phyloP scores from a whole-genome alignment of 1,284 basidiomycete species.

The Tilletia walkeri region DNA sequence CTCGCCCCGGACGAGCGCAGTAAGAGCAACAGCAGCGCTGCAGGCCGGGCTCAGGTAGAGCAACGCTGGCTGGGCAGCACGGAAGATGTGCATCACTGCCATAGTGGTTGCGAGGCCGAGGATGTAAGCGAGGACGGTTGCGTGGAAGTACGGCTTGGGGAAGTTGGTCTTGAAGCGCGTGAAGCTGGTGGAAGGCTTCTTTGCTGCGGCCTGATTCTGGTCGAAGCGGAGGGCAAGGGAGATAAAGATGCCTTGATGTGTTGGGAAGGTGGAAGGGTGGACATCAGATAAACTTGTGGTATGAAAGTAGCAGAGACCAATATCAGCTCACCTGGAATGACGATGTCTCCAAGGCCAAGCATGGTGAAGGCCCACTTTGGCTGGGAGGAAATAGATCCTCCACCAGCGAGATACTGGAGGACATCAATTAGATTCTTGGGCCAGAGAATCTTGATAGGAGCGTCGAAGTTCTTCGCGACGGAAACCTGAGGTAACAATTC shows the following conservation, averaged over 20 bases:
- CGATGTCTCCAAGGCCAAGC: constrained; percentile 88
- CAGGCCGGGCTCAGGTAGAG: constrained; percentile 72
- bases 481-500: constrained; percentile 38
- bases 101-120: constrained; percentile 76
- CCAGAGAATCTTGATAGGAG: constrained; percentile 71
- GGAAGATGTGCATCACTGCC: constrained; percentile 78
- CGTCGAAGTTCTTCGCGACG: constrained; percentile 85
- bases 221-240: constrained; percentile 87
- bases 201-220: constrained; percentile 61
- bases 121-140: constrained; percentile 74
- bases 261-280: background rate
- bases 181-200: constrained; percentile 32
- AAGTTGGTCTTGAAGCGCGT: constrained; percentile 57
- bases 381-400: background rate
- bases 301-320: background rate
- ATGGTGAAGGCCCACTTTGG: constrained; percentile 70
- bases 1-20: constrained; percentile 56
- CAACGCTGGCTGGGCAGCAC: constrained; percentile 83
- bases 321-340: constrained; percentile 64
- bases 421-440: constrained; percentile 54
- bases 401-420: constrained; percentile 13
- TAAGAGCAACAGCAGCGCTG: constrained; percentile 58
- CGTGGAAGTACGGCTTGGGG: constrained; percentile 74
- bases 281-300: background rate
- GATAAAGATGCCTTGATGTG: constrained; percentile 70